Evolutionary conservation across 495 filamentous ascomycete genomes (phyloP), one percentile per base, ranked within the genome.

Genomic region (Astrothelium macrocarpum): DNA sequence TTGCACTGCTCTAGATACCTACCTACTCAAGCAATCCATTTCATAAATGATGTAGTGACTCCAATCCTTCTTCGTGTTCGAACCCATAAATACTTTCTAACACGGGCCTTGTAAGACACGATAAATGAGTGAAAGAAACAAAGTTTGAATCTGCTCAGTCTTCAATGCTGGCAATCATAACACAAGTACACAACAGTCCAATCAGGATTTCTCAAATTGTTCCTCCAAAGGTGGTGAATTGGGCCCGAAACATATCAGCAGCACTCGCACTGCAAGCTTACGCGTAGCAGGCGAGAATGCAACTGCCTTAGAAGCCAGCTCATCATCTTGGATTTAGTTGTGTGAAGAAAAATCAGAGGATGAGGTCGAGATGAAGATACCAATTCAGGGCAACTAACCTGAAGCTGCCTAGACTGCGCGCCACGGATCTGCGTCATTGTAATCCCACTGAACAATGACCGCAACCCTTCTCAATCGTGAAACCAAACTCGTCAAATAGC

Each of bases 301-400:
- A 68, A 64, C 69, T 76, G 77, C 60, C 71, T 59, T 59, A 71
- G 61, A 78, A 67, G 74, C 74, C 72, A 69, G 73, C 75, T 77
- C 77, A 75, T 80, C 78, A 77, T 73, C 63, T 78, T 74, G 78
- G 73, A 71, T 78, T 73, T 80, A 80, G 78, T 80, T 78, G 75
- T 76, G 69, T 71, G 68, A 67, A 63, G 71, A 64, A 63, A 53
- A 43, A 70, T 67, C 23, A 60, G 64, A 61, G 42, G 63, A 60
- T 60, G 49, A 56, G 25, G 49, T 56, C 20, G 7, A 56, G 12
- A 9, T 10, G 23, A 25, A 56, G n/a, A 29, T 3, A 25, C 5
- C n/a, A 29, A 29, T 20, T 7, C 25, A 20, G 7, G 49, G 2
- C 0, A 29, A 25, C 49, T 56, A 56, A 25, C 49, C 49, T 56